phyloP scores from a whole-genome alignment of 2,329 filamentous ascomycete species.

The Paraphoma chrysanthemicola region DNA sequence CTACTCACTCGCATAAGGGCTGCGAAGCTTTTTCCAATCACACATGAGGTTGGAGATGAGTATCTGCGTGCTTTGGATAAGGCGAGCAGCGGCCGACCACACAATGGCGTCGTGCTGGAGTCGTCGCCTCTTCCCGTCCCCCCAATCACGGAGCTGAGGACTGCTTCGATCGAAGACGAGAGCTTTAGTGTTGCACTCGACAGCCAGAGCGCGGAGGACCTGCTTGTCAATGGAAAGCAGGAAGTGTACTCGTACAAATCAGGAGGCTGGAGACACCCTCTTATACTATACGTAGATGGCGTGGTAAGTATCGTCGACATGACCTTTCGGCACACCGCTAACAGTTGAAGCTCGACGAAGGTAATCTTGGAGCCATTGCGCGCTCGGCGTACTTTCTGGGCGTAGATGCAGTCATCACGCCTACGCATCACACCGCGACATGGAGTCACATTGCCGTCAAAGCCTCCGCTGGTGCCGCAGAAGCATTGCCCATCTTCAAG shows the following conservation, averaged over 20 bases:
- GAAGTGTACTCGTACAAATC: conserved; percentile 56
- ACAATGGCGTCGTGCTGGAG: conserved; percentile 90
- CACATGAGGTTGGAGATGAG: conserved; percentile 63
- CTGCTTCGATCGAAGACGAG: conserved; percentile 51
- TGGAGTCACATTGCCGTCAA: conserved; percentile 83
- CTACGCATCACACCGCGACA: conserved; percentile 72
- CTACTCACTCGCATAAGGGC: conserved; percentile 27
- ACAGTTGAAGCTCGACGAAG: conserved; percentile 70
- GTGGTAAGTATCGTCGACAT: conserved; percentile 53
- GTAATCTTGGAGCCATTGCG: conserved; percentile 88
- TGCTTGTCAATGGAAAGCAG: conserved; percentile 72
- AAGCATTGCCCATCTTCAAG: conserved; percentile 76
- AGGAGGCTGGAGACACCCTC: conserved; percentile 64
- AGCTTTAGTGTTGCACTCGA: conserved; percentile 54
- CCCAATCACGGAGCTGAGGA: conserved; percentile 67
- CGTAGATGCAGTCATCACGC: conserved; percentile 80
- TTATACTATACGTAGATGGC: conserved; percentile 77
- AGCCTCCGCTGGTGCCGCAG: conserved; percentile 85
- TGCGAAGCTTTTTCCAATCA: conserved; percentile 26
- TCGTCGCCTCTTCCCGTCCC: conserved; percentile 79
- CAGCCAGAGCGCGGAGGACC: conserved; percentile 77
- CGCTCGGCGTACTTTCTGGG: conserved; percentile 92
- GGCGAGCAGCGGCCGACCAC: conserved; percentile 81
- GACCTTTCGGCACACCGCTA: conserved; percentile 26
- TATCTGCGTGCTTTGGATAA: conserved; percentile 78